A percentile compares a stretch with the other conserved stretches of the same genome.
phyloP scores from a whole-genome alignment of 768 basidiomycete species.

The Panus rudis region DNA sequence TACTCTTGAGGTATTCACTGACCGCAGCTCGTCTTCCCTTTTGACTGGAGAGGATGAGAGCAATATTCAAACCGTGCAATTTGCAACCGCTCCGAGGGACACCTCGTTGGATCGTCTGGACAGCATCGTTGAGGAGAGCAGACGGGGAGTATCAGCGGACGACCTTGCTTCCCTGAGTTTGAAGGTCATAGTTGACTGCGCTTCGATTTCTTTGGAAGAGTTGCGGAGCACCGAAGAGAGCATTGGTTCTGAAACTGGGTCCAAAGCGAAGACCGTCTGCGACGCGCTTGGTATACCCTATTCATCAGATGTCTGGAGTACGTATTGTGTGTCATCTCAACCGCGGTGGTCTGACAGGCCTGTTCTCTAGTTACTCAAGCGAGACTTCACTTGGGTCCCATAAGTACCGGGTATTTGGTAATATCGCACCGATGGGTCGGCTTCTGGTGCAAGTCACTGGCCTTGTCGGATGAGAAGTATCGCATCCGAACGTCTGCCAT shows the following conservation, averaged over 20 bases:
- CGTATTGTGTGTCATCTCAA: slow-evolving; percentile 4
- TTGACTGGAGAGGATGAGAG: no score
- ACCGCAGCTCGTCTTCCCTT: neutral
- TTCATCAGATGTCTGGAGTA: slow-evolving; percentile 13
- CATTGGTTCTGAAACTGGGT: neutral
- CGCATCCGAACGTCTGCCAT: slow-evolving; percentile 37
- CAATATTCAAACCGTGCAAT: slow-evolving; percentile 4
- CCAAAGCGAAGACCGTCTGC: slow-evolving; percentile 9
- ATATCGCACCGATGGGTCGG: slow-evolving; percentile 32
- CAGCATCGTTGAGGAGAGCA: neutral
- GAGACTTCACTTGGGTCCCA: slow-evolving; percentile 27
- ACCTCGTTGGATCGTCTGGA: neutral
- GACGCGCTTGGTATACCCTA: slow-evolving; percentile 8
- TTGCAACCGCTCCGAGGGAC: neutral
- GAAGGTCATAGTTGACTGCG: no score
- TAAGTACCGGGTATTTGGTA: slow-evolving; percentile 36
- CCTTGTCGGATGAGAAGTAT: slow-evolving; percentile 31
- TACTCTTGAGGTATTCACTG: slow-evolving; percentile 10
- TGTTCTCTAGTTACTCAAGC: slow-evolving; percentile 28
- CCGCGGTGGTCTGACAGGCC: neutral
- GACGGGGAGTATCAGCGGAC: no score
- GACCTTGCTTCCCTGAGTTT: no score
- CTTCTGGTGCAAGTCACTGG: slow-evolving; percentile 41
- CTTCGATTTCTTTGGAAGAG: no score
- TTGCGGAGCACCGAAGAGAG: no score